phyloP scores from a whole-genome alignment of 768 basidiomycete genomes.

The Podaxis rugospora region DNA sequence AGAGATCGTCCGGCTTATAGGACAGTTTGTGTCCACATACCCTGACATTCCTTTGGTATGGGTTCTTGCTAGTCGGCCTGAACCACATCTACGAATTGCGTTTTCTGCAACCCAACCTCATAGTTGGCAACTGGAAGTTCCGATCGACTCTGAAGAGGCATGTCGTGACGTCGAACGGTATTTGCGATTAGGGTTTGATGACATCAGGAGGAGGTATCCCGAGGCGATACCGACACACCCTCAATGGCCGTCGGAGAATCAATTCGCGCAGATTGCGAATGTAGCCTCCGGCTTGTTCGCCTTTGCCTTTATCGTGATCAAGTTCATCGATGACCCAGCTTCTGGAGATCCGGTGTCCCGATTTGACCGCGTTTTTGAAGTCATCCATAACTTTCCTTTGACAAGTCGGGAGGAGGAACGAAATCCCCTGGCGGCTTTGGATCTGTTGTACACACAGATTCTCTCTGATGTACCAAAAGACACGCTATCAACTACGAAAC shows the following conservation, averaged over 20 bases:
- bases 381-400: background rate
- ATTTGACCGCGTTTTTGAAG: background rate
- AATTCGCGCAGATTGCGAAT: background rate
- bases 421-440: background rate
- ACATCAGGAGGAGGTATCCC: background rate
- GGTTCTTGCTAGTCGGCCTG: background rate
- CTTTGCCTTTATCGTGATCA: background rate
- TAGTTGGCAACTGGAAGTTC: background rate
- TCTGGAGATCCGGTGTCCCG: background rate
- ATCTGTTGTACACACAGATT: background rate
- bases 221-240: background rate
- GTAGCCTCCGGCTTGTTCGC: background rate
- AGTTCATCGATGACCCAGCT: background rate
- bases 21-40: background rate
- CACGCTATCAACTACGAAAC: background rate
- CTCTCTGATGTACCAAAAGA: background rate
- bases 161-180: background rate
- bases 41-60: background rate
- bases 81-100: background rate
- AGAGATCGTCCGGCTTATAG: background rate
- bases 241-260: background rate
- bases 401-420: background rate
- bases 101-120: background rate
- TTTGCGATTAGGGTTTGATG: background rate
- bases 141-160: background rate